These are phyloP conservation scores for Mycena chlorophos DNA, from an alignment of 768 basidiomycete species.

Conservation along the genomic window DNA sequence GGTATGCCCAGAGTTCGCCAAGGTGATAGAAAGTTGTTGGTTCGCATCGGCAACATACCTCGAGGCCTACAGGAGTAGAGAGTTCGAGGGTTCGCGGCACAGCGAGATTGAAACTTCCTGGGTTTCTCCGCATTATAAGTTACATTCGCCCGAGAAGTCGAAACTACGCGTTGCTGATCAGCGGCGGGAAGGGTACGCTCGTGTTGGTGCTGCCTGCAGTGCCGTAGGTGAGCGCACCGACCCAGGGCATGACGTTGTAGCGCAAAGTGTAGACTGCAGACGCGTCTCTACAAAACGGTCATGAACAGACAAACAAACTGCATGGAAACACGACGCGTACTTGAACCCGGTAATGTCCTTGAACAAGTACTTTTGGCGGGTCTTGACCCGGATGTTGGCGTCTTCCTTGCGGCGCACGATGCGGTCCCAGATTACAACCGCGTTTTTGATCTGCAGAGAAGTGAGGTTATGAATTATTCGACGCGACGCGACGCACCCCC, in stretches of 20 bases:
- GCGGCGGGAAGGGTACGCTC: conserved; percentile 26
- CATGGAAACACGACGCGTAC: conserved; percentile 6
- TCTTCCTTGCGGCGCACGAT: conserved; percentile 82
- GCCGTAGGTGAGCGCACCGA: conserved; percentile 77
- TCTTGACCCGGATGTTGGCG: conserved; percentile 62
- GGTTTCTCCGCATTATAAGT: no score
- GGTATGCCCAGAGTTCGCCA: no score
- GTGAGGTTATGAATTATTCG: conserved; percentile 14
- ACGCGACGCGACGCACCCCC: conserved; percentile 53
- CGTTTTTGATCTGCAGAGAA: conserved; percentile 57
- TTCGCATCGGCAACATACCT: no score
- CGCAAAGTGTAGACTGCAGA: conserved; percentile 73
- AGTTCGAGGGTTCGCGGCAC: no score
- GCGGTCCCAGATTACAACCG: conserved; percentile 89
- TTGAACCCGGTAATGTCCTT: conserved; percentile 48
- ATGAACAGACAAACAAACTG: conserved; percentile 17
- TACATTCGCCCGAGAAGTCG: no score
- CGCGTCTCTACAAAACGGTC: conserved; percentile 49
- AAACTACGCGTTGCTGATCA: conserved; percentile 14
- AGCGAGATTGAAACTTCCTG: no score
- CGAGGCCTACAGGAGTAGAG: no score
- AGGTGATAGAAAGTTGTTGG: no score
- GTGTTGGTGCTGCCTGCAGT: conserved; percentile 54
- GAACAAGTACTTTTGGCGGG: conserved; percentile 84
- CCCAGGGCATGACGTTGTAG: conserved; percentile 90